phyloP scores from a whole-genome alignment of 2,329 filamentous ascomycete species.

The Alternaria postmessia region DNA sequence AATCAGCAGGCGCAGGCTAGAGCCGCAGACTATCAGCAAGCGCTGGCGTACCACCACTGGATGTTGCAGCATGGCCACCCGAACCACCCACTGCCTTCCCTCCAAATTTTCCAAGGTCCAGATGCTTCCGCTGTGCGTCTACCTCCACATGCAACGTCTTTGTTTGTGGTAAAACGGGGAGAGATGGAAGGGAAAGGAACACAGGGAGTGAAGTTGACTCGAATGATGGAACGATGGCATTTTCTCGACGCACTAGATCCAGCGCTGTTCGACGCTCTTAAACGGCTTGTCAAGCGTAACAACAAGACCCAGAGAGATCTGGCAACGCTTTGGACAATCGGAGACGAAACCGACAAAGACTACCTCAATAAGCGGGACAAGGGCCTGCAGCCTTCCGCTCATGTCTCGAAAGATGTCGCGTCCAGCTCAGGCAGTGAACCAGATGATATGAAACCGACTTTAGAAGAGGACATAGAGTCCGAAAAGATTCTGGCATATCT shows the following conservation, averaged over 20 bases:
- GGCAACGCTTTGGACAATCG: not conserved
- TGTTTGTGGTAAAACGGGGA: not conserved
- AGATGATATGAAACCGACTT: not conserved
- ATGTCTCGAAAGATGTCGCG: not conserved
- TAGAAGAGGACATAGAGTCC: not conserved
- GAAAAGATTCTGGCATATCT: conserved; percentile 21
- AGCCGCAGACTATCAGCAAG: too few relatives aligned
- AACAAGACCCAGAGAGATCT: not conserved
- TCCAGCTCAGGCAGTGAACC: not conserved
- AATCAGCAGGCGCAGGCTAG: not conserved
- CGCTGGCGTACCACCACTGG: too few relatives aligned
- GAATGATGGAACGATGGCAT: not conserved
- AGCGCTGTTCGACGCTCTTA: conserved; percentile 12
- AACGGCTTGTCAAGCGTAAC: not conserved
- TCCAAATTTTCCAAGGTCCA: too few relatives aligned
- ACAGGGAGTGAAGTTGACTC: not conserved
- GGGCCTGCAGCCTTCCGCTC: too few relatives aligned
- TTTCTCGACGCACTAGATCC: conserved; percentile 13
- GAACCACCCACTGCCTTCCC: too few relatives aligned
- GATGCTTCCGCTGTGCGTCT: too few relatives aligned
- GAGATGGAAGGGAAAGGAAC: not conserved
- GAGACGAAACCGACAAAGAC: too few relatives aligned
- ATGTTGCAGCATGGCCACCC: too few relatives aligned
- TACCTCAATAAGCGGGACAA: too few relatives aligned
- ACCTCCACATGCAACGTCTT: not conserved